Evolutionary conservation across 2,329 filamentous ascomycete species (phyloP), one percentile per base, ranked within the genome.

Genomic region (Pseudocercospora fuligena): DNA sequence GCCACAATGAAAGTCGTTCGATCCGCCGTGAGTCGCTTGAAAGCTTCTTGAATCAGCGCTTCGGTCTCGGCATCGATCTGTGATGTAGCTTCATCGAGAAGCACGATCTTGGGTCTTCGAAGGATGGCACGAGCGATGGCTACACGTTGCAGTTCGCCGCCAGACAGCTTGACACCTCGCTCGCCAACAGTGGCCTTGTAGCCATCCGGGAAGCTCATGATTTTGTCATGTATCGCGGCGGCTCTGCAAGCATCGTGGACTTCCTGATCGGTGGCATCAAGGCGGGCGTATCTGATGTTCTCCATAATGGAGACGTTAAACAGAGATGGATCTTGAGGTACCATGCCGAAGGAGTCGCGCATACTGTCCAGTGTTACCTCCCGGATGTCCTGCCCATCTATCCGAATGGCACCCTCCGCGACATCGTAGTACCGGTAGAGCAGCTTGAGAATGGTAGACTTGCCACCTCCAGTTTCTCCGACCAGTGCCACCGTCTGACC

Each of bases 111-210:
- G 0, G 90, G 90, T 60, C 88, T 81, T 54, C 89, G 87, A 61
- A 93, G 83, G 29, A 93, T 88, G 11, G 89, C 89, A 7, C 91
- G 83, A 0, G 90, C 91, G 68, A 93, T 93, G 1, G 91, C 89
- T 25, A 96, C 85, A 5, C 93, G 87, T 76, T 96, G 92, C n/a
- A 92, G 87, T 76, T 97, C 92, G 0, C 93, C 93, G n/a, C 92
- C 91, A 11, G 90, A 93, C 1, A 96, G 81, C 75, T 92, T 92
- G 57, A 90, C 89, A 4, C 92, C 92, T 29, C 86, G 86, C 74
- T 94, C 92, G 1, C 92, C 92, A 1, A 95, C 92, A 8, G 86
- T 79, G 0, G 92, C 93, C 4, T 90, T 85, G 74, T 94, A 94
- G 1, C 88, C 87, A 81, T 91, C 81, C 0, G 86, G 81, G 71